These are phyloP conservation scores for Stephania cephalantha DNA, from an alignment of 164 flowering plant species.

Conservation along the genomic window DNA sequence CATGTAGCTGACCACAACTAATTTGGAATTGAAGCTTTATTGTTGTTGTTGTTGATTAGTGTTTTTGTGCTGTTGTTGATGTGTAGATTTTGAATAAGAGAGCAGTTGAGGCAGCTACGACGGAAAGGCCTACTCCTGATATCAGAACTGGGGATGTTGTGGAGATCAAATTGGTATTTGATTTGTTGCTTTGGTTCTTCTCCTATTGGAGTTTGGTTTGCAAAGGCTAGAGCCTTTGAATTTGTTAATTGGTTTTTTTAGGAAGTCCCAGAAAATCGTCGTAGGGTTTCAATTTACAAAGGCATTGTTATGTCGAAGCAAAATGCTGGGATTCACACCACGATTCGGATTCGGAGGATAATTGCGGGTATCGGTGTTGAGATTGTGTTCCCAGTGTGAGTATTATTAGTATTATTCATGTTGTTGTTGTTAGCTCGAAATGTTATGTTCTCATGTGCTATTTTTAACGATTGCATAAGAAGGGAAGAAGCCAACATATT, in stretches of 20 bases:
- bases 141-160: slow-evolving; percentile 83
- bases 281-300: slow-evolving; percentile 62
- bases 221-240: slow-evolving; percentile 3
- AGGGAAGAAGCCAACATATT: no score
- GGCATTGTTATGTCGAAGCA: slow-evolving; percentile 88
- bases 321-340: slow-evolving; percentile 96
- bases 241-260: slow-evolving; percentile 27
- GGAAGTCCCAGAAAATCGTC: slow-evolving; percentile 86
- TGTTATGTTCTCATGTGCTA: no score
- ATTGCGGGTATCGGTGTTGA: slow-evolving; percentile 92
- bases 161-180: slow-evolving; percentile 67
- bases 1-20: no score
- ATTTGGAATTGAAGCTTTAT: no score
- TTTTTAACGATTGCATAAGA: no score
- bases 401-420: slow-evolving; percentile 1
- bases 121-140: slow-evolving; percentile 61
- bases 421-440: no score
- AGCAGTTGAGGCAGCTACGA: slow-evolving; percentile 73
- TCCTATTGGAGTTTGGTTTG: not conserved
- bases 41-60: no score
- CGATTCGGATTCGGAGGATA: slow-evolving; percentile 80
- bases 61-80: not conserved
- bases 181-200: not conserved
- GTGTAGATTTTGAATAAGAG: slow-evolving; percentile 71
- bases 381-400: slow-evolving; percentile 95